Conservation (phyloP, 176 grass and related monocot species). For the Canna indica region DNA sequence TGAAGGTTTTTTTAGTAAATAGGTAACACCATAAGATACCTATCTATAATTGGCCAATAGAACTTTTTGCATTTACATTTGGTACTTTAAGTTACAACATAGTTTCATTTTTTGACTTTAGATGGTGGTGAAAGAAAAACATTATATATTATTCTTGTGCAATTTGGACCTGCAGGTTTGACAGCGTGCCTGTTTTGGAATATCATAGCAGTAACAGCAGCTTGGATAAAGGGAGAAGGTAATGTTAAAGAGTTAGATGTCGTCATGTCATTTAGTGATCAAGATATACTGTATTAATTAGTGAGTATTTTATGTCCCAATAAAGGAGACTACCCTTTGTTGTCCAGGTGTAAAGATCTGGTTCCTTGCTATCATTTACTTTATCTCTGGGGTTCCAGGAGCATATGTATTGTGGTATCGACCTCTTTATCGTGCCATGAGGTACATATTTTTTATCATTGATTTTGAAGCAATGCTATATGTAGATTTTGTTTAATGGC, state of each 20-base stretch:
- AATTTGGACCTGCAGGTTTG: slow-evolving; percentile 31
- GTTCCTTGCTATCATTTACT: slow-evolving; percentile 69
- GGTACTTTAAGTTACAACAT: too few species aligned
- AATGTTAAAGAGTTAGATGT: slow-evolving; percentile 1
- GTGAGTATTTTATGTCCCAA: neutral
- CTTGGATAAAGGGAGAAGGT: slow-evolving; percentile 60
- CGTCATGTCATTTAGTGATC: neutral
- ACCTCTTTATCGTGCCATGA: slow-evolving; percentile 71
- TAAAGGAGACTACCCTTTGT: slow-evolving; percentile 5
- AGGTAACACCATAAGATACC: too few species aligned
- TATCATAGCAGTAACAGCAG: slow-evolving; percentile 41
- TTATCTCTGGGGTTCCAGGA: slow-evolving; percentile 59
- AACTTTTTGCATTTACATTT: too few species aligned
- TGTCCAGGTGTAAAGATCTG: slow-evolving; percentile 66
- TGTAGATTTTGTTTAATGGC: neutral
- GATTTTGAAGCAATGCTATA: neutral
- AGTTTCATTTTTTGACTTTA: neutral
- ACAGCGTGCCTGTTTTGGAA: slow-evolving; percentile 56
- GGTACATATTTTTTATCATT: slow-evolving; percentile 13
- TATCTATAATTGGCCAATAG: too few species aligned
- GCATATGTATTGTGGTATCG: slow-evolving; percentile 57
- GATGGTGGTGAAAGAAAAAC: neutral
- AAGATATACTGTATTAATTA: too few species aligned
- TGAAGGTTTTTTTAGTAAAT: too few species aligned
- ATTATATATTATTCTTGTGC: neutral